Evolutionary conservation across 495 filamentous ascomycete species (phyloP), one percentile per base, ranked within the genome.

Genomic region (Daldinia bambusicola): DNA sequence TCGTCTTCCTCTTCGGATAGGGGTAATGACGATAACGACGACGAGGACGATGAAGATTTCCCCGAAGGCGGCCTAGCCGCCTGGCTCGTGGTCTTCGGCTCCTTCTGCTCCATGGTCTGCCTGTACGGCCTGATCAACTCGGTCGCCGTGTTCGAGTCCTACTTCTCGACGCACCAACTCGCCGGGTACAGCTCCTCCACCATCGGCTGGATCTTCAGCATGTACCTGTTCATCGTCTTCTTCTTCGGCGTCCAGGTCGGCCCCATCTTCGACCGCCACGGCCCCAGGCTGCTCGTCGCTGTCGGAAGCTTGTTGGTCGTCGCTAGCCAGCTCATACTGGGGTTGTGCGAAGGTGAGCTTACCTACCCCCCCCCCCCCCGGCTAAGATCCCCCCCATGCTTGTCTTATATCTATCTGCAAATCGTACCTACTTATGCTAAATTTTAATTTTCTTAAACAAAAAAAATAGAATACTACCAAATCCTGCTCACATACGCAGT

Each of bases 71-170:
- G 88, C n/a, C 64, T 79, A 1, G 67, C 83, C 37, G 89, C 84
- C 63, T 90, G 88, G 88, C 83, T 85, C 7, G 89, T 89, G 7
- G 83, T 92, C 1, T 59, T 89, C 7, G 88, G 87, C 3, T 88
- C 89, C 13, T 87, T 85, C 71, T 80, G 85, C 72, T 81, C 87
- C 66, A 88, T 90, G 83, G 76, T 86, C 22, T 85, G 87, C 14
- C 85, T 89, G n/a, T 90, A 88, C 74, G 89, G 89, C 0, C 83
- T 90, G 58, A 85, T 89, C 83, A 85, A 89, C 77, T 85, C 84
- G 76, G 83, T 88, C 16, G 89, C 87, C 58, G 82, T 89, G 0
- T 85, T 90, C 22, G 88, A 90, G 74, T 85, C 88, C 61, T 89
- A 89, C 77, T 86, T 89, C 71, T 80, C 81, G 53, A 81, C 82